Conservation (phyloP, 257 asterid species). For the Nicotiana sylvestris region DNA sequence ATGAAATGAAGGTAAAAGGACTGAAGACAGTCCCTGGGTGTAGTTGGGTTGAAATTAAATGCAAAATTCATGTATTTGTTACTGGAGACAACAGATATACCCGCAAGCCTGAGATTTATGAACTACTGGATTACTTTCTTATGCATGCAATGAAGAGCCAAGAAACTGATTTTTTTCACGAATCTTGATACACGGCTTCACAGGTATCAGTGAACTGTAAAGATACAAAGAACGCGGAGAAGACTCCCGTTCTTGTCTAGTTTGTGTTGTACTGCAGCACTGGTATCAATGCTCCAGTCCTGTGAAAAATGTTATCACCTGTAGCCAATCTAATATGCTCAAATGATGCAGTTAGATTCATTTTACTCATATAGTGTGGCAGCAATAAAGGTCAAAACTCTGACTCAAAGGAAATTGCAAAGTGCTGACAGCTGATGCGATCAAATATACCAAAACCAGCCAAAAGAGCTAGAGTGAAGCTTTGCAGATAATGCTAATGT, state of each 20-base stretch:
- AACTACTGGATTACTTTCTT: conserved; percentile 30
- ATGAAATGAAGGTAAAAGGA: conserved; percentile 58
- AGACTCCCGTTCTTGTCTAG: too few relatives aligned
- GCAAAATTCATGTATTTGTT: conserved; percentile 61
- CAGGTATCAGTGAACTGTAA: not conserved
- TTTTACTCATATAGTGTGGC: not conserved
- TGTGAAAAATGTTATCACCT: not conserved
- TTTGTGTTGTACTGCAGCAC: too few relatives aligned
- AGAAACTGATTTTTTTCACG: conserved; percentile 9
- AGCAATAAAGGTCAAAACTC: not conserved
- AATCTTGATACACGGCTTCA: conserved; percentile 9
- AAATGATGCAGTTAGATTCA: not conserved
- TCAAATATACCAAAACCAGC: not conserved
- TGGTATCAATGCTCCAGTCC: not conserved
- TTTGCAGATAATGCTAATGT: too few relatives aligned
- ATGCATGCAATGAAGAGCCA: conserved; percentile 28
- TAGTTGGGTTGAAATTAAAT: conserved; percentile 72
- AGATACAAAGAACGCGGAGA: not conserved
- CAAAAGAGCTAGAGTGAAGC: too few relatives aligned
- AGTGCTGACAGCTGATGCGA: not conserved
- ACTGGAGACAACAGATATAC: conserved; percentile 51
- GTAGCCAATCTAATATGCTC: not conserved
- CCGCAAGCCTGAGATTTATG: conserved; percentile 34
- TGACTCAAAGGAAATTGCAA: not conserved
- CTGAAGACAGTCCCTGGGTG: conserved; percentile 62